These are phyloP conservation scores for Lentinus polychrous DNA, from an alignment of 1,284 basidiomycete species.

Conservation along the genomic window DNA sequence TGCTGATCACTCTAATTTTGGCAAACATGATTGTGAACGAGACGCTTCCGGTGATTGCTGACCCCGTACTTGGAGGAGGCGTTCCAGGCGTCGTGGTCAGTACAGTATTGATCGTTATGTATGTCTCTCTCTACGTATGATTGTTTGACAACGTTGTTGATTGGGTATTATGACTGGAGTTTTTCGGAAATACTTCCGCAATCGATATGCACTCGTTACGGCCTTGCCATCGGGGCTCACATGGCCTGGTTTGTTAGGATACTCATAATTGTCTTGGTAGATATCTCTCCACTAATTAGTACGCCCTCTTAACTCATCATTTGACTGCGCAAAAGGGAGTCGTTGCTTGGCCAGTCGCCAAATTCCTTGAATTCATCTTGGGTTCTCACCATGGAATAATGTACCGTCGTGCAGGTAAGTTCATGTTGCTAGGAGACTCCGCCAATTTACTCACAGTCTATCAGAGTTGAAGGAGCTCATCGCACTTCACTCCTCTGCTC, in stretches of 20 bases:
- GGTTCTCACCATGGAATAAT: conserved; percentile 59
- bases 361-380: conserved; percentile 54
- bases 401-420: conserved; percentile 34
- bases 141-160: not conserved
- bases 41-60: conserved; percentile 84
- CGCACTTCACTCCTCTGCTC: conserved; percentile 53
- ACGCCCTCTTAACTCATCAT: not conserved
- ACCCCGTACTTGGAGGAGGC: conserved; percentile 82
- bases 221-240: conserved; percentile 84
- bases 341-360: conserved; percentile 77
- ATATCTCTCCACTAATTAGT: conserved; percentile 13
- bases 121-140: conserved; percentile 25
- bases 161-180: conserved; percentile 28
- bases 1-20: conserved; percentile 75
- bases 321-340: conserved; percentile 40
- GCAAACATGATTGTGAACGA: conserved; percentile 91
- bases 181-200: conserved; percentile 91
- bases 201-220: conserved; percentile 85
- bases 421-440: not conserved
- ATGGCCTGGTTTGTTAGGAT: conserved; percentile 74
- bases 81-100: conserved; percentile 73
- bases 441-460: not conserved
- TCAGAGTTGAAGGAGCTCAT: conserved; percentile 65
- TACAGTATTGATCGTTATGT: conserved; percentile 83
- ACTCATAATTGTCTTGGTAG: conserved; percentile 62